Base-by-base conservation (phyloP, 2,329 filamentous ascomycete genomes). In the Pseudogymnoascus pannorum region DNA sequence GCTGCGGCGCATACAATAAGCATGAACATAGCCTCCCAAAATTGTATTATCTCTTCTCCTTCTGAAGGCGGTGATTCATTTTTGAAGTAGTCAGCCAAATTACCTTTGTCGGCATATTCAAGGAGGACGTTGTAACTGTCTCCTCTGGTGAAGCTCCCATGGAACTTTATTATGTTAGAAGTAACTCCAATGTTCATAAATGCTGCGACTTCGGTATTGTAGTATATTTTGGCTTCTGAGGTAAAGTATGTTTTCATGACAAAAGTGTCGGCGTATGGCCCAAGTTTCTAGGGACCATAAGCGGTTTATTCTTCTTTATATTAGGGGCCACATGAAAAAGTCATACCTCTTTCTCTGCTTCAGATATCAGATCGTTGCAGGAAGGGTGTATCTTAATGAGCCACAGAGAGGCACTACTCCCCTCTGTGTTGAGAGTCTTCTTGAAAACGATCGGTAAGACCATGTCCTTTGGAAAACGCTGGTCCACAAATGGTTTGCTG, bases 51-150 rank as follows among this genome's bases (percentile, higher is more conserved):
- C 29, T 73, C 70, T 20, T 60, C 59, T 14, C 66, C 66, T 9
- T 42, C 61, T n/a, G 40, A 66, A 2, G 72, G 69, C 12, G 66
- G 69, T 5, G 62, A 26, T 44, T 65, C 60, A 6, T 51, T 66
- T 33, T 64, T 58, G 60, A 74, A 71, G 59, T 67, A 74, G 5
- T 72, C 62, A 38, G 73, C 67, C 3, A 76, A 64, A 3, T 67
- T 70, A 2, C 73, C 72, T 18, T 66, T 60, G 36, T 74, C 68
- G 2, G 73, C 73, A 65, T 69, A 73, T 62, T 75, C 73, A 3
- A 76, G 66, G 5, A 75, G 58, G 4, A 75, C 66, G 61, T 74
- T 71, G 61, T 54, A 71, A 3, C 62, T 65, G 16, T 68, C 63
- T 8, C 65, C 62, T 42, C 72, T 68, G 12, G 60, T 67, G 57